phyloP scores from a whole-genome alignment of 1,139 yeast species.

The Taphrina confusa region DNA sequence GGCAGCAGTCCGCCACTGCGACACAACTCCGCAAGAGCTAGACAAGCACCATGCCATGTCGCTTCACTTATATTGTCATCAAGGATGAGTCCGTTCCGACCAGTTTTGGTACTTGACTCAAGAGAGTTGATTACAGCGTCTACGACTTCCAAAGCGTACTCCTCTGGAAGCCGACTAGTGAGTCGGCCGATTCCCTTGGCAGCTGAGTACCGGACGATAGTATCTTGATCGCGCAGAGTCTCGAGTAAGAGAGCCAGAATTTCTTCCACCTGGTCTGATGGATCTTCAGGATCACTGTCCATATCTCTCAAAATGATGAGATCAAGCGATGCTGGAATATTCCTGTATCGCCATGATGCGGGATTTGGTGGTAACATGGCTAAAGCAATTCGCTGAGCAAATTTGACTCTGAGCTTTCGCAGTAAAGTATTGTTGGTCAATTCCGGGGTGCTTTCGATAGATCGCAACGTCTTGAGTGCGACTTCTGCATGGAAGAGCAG shows the following conservation, averaged over 20 bases:
- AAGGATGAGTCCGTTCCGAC: constrained; percentile 22
- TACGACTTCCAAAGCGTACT: constrained; percentile 47
- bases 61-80: constrained; percentile 44
- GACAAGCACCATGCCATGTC: constrained; percentile 52
- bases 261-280: constrained; percentile 49
- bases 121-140: constrained; percentile 45
- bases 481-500: not conserved
- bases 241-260: constrained; percentile 48
- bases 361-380: constrained; percentile 37
- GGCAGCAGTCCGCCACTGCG: constrained; percentile 44
- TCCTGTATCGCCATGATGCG: constrained; percentile 26
- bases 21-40: constrained; percentile 53
- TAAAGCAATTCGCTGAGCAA: constrained; percentile 40
- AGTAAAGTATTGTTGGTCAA: constrained; percentile 34
- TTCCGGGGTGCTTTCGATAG: constrained; percentile 7
- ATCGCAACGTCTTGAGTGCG: not conserved
- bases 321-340: constrained; percentile 4
- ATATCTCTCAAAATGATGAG: no score
- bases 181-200: constrained; percentile 54
- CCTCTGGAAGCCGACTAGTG: constrained; percentile 44
- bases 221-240: constrained; percentile 47
- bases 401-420: constrained; percentile 40
- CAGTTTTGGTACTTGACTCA: constrained; percentile 40
- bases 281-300: constrained; percentile 21
- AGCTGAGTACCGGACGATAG: constrained; percentile 51